Base-by-base conservation (phyloP, 257 asterid species). In the Craterostigma plantagineum region DNA sequence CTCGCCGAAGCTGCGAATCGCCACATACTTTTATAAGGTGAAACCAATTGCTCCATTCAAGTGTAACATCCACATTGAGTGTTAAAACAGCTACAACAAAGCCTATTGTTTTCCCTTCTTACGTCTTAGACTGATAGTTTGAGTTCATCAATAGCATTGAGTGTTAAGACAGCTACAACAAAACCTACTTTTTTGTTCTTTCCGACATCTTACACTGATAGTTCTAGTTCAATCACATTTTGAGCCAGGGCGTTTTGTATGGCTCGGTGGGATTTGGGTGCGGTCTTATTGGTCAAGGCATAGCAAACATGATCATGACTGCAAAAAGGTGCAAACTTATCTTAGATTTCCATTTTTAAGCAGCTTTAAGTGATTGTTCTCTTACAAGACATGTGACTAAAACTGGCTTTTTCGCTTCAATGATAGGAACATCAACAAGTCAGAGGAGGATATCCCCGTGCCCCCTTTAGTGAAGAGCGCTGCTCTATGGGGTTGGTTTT, bases 241-340 rank as follows among this genome's bases (percentile, higher is more conserved):
- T 23, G 30, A 23, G 30, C 60, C 54, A 87, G 98, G 98, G 93
- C 37, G 62, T 79, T 15, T 60, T 82, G 54, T 82, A 79, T 61
- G 98, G 93, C 47, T 68, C 93, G n/a, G 95, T 83, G 42, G 98
- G 98, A 62, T 82, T 87, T 56, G 75, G 79, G 12, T 82, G 95
- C 55, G 95, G 95, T 49, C 67, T 87, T 54, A 58, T 87, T 37
- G 93, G 95, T 52, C 98, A 87, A 69, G 98, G 98, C 64, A 79
- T 87, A 16, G 95, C 95, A 51, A 82, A 87, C 63, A 23, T 61
- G 81, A 82, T 82, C 58, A 87, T 82, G 98, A 82, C 72, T 37
- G 92, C 93, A 33, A 87, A 87, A 60, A 63, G 98, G 98, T 57
- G 43, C 45, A 15, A 13, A 36, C n/a, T n/a, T n/a, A 36, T 36